Base-by-base conservation (phyloP, 768 basidiomycete species). In the Gelatoporia subvermispora region DNA sequence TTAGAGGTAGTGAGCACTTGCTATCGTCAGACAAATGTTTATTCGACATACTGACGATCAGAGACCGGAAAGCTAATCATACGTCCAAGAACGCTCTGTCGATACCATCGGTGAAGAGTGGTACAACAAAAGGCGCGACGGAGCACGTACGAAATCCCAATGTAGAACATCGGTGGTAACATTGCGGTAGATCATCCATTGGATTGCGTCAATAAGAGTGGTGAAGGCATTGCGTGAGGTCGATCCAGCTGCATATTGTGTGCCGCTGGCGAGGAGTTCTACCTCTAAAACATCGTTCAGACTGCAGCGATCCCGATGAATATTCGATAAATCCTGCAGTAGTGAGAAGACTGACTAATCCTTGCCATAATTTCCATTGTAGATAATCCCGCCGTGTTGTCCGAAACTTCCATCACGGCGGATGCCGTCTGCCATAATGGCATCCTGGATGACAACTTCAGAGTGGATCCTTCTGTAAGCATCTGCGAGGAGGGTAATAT, bases 151-250 rank as follows among this genome's bases (percentile, higher is more conserved):
- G 58, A 84, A 79, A 57, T 88, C 85, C 82, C 83, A 88, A 58
- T 85, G 84, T 40, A 81, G 58, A 16, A 79, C 73, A 3, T 71
- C 65, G 1, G 84, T 84, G 22, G 73, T 42, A 9, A 69, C 62
- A 57, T 88, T 86, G 11, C 68, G 66, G 57, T 75, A 83, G 22
- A 85, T 79, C 83, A 86, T 85, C 85, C 85, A 88, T 39, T 69
- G 67, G 50, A 80, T 70, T 0, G 78, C 85, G 25, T 78, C 71
- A 49, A 86, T 71, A 4, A 84, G 65, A 11, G 72, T 76, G 8
- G 72, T 74, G 42, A 87, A 75, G 0, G 83, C 82, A 22, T 57
- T 48, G 53, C 72, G 67, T 11, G 75, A 45, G 43, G 38, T 45
- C 8, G 47, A 56, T 21, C 40, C 58, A 11, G 59, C 84, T 35